A percentile compares a stretch with the other conserved stretches of the same genome.
phyloP scores from a whole-genome alignment of 129 eudicot genomes.

The Gnaphalium uliginosum region DNA sequence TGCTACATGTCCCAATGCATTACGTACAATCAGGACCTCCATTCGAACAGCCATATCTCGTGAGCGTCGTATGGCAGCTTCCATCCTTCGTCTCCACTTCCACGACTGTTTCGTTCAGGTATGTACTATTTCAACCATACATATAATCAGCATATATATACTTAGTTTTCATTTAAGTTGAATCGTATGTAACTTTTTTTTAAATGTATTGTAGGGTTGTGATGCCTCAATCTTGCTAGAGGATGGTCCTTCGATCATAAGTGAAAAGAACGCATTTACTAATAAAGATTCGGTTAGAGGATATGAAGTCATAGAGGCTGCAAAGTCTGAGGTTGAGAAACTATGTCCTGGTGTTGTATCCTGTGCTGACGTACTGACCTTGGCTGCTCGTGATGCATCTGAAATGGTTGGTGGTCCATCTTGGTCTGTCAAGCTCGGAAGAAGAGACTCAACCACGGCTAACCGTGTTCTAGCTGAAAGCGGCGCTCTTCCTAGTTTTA shows the following conservation, averaged over 20 bases:
- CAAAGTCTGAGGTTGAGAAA: slow-evolving; percentile 49
- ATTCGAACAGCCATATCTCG: slow-evolving; percentile 13
- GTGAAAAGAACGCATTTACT: background rate
- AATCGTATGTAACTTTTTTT: background rate
- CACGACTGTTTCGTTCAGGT: slow-evolving; percentile 18
- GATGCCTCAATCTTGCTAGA: slow-evolving; percentile 10
- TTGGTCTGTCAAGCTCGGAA: slow-evolving; percentile 57
- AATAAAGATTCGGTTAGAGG: slow-evolving; percentile 44
- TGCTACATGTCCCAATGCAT: slow-evolving; percentile 5
- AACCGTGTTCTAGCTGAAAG: slow-evolving; percentile 41
- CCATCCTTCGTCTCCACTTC: slow-evolving; percentile 5
- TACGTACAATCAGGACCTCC: slow-evolving; percentile 3
- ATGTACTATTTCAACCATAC: background rate
- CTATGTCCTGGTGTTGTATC: slow-evolving; percentile 60
- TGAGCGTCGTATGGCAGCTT: slow-evolving; percentile 21
- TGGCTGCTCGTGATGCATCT: slow-evolving; percentile 67
- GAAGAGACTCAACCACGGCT: slow-evolving; percentile 65
- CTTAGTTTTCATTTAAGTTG: background rate
- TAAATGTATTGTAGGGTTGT: background rate
- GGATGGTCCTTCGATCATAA: slow-evolving; percentile 12
- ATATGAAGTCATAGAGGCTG: slow-evolving; percentile 37
- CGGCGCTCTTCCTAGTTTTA: slow-evolving; percentile 46
- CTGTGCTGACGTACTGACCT: slow-evolving; percentile 57
- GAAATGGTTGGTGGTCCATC: slow-evolving; percentile 60
- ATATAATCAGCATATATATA: background rate